phyloP scores from a whole-genome alignment of 768 basidiomycete genomes.

The Xerocomus spinulosus region DNA sequence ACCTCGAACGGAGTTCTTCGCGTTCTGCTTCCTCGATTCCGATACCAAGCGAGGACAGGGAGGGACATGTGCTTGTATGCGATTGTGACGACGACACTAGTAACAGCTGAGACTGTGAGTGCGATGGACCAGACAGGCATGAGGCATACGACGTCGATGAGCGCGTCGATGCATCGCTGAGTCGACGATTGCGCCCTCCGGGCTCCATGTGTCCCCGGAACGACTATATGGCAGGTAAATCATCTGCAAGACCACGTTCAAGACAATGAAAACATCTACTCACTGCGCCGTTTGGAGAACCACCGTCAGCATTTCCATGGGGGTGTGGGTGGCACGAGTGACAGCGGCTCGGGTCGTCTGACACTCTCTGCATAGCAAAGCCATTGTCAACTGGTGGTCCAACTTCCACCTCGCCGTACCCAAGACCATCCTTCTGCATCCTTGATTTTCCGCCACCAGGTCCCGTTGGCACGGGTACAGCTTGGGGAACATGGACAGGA shows the following conservation, averaged over 20 bases:
- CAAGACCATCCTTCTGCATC: background rate
- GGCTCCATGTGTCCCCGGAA: constrained; percentile 1
- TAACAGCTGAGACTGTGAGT: constrained; percentile 15
- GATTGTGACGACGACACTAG: constrained; percentile 16
- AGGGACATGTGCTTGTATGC: constrained; percentile 13
- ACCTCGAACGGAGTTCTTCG: constrained; percentile 16
- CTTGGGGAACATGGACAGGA: background rate
- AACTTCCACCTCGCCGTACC: constrained; percentile 1
- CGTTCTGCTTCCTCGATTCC: constrained; percentile 24
- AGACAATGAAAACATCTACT: too few relatives aligned
- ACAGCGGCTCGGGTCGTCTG: background rate
- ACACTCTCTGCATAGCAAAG: background rate
- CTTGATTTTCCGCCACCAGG: background rate
- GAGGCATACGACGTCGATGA: constrained; percentile 17
- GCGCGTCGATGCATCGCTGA: constrained; percentile 18
- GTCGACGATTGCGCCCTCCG: constrained; percentile 9
- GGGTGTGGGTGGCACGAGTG: background rate
- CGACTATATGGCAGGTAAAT: background rate
- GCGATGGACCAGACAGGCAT: constrained; percentile 19
- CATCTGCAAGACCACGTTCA: too few relatives aligned
- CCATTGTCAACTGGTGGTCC: background rate
- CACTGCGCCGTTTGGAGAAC: constrained; percentile 2
- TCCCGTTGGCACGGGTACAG: constrained; percentile 6
- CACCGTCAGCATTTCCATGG: background rate
- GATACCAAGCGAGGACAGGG: constrained; percentile 18